Evolutionary conservation across 179 eudicot species (phyloP), one percentile per base, ranked within the genome.

Genomic region (Corrigiola litoralis): DNA sequence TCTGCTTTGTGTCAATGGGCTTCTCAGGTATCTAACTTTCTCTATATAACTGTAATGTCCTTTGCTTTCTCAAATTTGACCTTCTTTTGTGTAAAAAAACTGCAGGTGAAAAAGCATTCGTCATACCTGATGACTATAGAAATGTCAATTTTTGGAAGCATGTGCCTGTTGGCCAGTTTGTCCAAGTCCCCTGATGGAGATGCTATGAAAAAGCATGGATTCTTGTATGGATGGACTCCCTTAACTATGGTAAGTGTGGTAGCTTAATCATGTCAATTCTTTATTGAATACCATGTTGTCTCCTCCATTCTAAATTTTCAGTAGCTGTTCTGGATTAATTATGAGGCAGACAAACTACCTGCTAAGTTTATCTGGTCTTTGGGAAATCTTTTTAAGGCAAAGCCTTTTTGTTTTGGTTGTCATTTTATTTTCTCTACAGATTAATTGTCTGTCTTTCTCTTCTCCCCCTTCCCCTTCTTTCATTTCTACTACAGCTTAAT

Each of bases 1-100:
- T 92, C 98, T 63, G 75, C 98, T 58, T 77, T 92, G 68, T 92
- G 98, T 75, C 98, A 92, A 69, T 92, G 97, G 98, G 98, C 98
- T 63, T 90, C 98, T 73, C 98, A 92, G 95, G 98, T 90, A 75
- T 51, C 65, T 65, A 75, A 61, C 61, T 61, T 47, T 21, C 12
- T 55, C 61, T 61, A 25, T 46, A 14, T 14, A 6, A 27, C 9
- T 67, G 46, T 55, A 29, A 18, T 27, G 38, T 17, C 38, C 17
- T 18, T 40, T 7, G 25, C n/a, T 49, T 42, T 44, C 21, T 51
- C 42, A 36, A 37, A 46, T 5, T 17, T 20, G 38, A 20, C 45
- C 21, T 27, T 23, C 25, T 33, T 42, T 29, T 58, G 17, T 64
- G 32, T 33, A 28, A 14, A 11, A 41, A 20, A 37, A 46, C 64